These are phyloP conservation scores for Lentinula raphanica DNA, from an alignment of 768 basidiomycete species.

Conservation along the genomic window DNA sequence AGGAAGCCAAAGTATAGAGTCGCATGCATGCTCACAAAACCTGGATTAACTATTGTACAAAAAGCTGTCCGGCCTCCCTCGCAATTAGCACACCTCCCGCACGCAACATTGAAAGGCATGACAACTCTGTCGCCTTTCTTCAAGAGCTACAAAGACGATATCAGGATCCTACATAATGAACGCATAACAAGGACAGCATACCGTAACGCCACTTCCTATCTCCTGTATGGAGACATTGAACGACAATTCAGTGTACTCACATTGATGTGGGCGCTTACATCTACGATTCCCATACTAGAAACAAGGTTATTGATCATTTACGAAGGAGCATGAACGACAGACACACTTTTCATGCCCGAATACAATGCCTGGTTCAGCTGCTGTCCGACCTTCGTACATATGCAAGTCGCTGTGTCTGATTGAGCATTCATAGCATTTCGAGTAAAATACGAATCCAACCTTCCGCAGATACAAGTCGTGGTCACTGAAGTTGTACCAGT, in stretches of 20 bases:
- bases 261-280: conserved; percentile 21
- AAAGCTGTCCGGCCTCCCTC: conserved; percentile 49
- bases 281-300: conserved; percentile 44
- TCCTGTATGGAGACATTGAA: conserved; percentile 22
- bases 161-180: no score
- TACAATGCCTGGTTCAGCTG: conserved; percentile 42
- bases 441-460: conserved; percentile 19
- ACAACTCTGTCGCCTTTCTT: conserved; percentile 57
- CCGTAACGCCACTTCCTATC: conserved; percentile 39
- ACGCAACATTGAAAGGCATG: conserved; percentile 57
- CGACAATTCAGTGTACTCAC: background rate
- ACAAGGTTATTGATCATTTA: background rate
- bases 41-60: conserved; percentile 54
- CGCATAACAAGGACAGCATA: no score
- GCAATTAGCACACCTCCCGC: conserved; percentile 53
- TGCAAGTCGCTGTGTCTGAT: conserved; percentile 36
- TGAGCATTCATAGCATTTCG: background rate
- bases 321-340: background rate
- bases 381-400: conserved; percentile 54
- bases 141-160: conserved; percentile 27
- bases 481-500: no score
- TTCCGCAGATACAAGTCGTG: conserved; percentile 48
- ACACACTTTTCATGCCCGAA: conserved; percentile 52
- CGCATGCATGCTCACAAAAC: conserved; percentile 35
- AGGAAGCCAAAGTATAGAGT: background rate